Conservation (phyloP, 129 eudicot genomes). For the Saussurea involucrata region DNA sequence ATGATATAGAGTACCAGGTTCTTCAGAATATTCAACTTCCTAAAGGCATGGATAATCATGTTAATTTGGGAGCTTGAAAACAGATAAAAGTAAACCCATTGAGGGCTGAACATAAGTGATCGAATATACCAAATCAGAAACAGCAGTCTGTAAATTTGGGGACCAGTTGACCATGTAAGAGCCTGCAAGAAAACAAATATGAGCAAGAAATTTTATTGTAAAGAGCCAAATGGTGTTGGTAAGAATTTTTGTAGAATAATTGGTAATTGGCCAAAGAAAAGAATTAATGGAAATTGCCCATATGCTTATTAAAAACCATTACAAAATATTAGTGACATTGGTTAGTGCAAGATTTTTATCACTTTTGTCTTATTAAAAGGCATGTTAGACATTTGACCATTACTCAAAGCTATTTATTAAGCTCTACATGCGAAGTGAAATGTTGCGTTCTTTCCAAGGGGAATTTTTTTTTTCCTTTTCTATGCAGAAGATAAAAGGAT, state of each 20-base stretch:
- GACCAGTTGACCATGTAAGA: slow-evolving; percentile 99
- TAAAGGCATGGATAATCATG: slow-evolving; percentile 19
- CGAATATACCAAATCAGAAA: slow-evolving; percentile 86
- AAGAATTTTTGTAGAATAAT: not conserved
- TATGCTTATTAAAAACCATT: too few species aligned
- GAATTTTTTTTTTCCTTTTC: not conserved
- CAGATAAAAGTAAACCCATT: not conserved
- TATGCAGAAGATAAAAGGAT: not conserved
- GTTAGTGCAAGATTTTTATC: too few species aligned
- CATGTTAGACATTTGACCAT: too few species aligned
- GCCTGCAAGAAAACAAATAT: slow-evolving; percentile 50
- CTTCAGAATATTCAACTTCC: slow-evolving; percentile 99
- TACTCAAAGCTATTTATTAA: too few species aligned
- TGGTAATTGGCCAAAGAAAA: not conserved
- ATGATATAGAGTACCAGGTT: slow-evolving; percentile 88
- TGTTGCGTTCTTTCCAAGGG: not conserved
- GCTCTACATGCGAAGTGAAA: too few species aligned
- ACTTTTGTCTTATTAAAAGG: too few species aligned
- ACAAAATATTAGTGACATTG: too few species aligned
- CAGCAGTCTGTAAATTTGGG: slow-evolving; percentile 95
- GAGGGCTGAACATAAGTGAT: not conserved
- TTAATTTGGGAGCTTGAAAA: slow-evolving; percentile 6
- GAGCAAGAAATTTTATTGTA: not conserved
- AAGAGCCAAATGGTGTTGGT: not conserved
- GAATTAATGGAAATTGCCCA: not conserved